Evolutionary conservation across 2,329 filamentous ascomycete genomes (phyloP).

Genomic region (Alternaria novae-zelandiae): DNA sequence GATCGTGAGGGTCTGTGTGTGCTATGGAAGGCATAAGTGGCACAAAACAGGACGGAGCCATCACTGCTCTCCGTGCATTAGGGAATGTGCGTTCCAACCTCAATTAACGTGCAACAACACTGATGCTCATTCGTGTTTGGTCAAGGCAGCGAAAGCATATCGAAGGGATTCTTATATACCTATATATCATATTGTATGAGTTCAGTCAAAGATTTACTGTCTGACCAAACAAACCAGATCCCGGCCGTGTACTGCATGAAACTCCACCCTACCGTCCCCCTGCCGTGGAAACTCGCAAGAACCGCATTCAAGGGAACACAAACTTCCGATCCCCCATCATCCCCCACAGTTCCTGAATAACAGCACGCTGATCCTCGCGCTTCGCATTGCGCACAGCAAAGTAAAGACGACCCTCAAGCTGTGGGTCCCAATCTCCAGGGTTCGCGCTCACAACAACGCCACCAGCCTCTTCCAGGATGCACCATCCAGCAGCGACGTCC

Average conservation of each 20-base stretch:
- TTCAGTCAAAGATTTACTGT: background rate
- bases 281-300: background rate
- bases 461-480: slow-evolving; percentile 48
- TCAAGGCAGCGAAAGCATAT: background rate
- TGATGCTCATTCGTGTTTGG: background rate
- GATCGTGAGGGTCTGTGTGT: too few relatives aligned
- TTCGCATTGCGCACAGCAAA: slow-evolving; percentile 43
- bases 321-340: slow-evolving; percentile 46
- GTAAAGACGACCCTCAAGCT: slow-evolving; percentile 43
- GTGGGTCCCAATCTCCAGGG: slow-evolving; percentile 44
- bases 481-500: slow-evolving; percentile 49
- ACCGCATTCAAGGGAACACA: slow-evolving; percentile 15
- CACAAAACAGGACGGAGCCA: background rate
- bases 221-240: background rate
- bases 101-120: background rate
- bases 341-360: slow-evolving; percentile 46
- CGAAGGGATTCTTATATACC: background rate
- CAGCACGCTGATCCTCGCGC: slow-evolving; percentile 36
- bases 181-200: background rate
- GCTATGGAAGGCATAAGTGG: background rate
- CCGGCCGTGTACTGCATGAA: background rate
- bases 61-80: background rate
- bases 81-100: background rate
- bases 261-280: background rate
- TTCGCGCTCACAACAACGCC: slow-evolving; percentile 47